These are phyloP conservation scores for Daedaleopsis sinensis DNA, from an alignment of 768 basidiomycete species.

Conservation along the genomic window DNA sequence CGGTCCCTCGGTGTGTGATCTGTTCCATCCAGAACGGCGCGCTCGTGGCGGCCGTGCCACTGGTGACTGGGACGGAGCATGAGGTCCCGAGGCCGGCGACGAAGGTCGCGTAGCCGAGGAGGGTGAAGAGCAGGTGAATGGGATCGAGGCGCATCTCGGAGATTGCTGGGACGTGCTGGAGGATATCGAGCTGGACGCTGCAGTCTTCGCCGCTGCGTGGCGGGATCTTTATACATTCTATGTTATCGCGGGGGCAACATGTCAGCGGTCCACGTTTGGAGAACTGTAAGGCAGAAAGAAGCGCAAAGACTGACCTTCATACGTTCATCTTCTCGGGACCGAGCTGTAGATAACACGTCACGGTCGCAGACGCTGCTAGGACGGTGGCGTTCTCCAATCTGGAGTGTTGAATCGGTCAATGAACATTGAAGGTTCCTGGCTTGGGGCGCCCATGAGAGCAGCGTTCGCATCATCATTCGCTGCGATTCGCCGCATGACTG, in stretches of 20 bases:
- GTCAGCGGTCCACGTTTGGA: neutral
- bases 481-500: conserved; percentile 12
- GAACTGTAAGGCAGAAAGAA: neutral
- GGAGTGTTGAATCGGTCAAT: conserved; percentile 1
- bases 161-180: neutral
- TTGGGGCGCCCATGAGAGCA: neutral
- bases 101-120: conserved; percentile 19
- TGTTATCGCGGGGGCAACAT: no score
- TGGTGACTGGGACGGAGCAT: conserved; percentile 49
- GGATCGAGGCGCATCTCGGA: conserved; percentile 11
- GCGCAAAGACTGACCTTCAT: neutral
- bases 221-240: conserved; percentile 7
- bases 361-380: neutral
- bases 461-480: no score
- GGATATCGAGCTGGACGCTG: conserved; percentile 1
- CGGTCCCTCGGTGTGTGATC: conserved; percentile 64
- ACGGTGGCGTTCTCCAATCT: neutral
- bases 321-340: conserved; percentile 9
- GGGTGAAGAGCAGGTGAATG: conserved; percentile 12
- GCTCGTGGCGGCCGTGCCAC: conserved; percentile 50
- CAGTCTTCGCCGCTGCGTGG: neutral
- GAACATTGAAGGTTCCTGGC: neutral
- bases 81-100: conserved; percentile 48
- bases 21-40: conserved; percentile 73
- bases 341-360: neutral